Evolutionary conservation across 2,329 filamentous ascomycete genomes (phyloP), one percentile per base, ranked within the genome.

Genomic region (Phaeophleospora eucalypticola): DNA sequence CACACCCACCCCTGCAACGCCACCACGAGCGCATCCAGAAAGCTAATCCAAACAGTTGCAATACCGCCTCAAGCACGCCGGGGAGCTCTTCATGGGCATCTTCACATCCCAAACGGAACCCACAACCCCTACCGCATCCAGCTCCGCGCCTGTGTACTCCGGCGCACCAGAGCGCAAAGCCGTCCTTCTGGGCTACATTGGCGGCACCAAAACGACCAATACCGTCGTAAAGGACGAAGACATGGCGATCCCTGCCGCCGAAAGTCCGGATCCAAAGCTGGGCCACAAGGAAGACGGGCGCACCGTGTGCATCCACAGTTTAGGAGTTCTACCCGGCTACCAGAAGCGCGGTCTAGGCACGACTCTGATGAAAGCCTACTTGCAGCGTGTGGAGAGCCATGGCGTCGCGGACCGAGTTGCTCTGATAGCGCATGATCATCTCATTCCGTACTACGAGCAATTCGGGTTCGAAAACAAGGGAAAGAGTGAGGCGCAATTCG

Each of bases 301-400:
- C 36, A 94, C 87, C 0, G 77, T 95, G 45, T 87, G 82, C 45
- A 71, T 95, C 41, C 90, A 96, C 68, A 91, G 87, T 0, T 75
- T 96, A 4, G 87, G 86, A 15, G 83, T 95, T 4, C 75, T 86
- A 45, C 88, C 87, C 1, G 79, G 83, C 49, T 81, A 89, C 46
- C 87, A 93, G 55, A 76, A 80, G 27, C 81, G 82, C 47, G 86
- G 87, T 1, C 73, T 95, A 2, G 90, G 87, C 14, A 82, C 79
- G 53, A 81, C 84, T 16, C 70, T 94, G 49, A 74, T 95, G 71
- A 83, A 81, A 66, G 78, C 84, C 3, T 95, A 89, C 62, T 75
- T 90, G 45, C 83, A 90, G 64, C 79, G 87, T 43, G 84, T 93
- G 68, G 82, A 81, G 61, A 79, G 81, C 50, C 79, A 84, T 1